Evolutionary conservation across 1,284 basidiomycete species (phyloP), one percentile per base, ranked within the genome.

Genomic region (Quambalaria eucalypti): DNA sequence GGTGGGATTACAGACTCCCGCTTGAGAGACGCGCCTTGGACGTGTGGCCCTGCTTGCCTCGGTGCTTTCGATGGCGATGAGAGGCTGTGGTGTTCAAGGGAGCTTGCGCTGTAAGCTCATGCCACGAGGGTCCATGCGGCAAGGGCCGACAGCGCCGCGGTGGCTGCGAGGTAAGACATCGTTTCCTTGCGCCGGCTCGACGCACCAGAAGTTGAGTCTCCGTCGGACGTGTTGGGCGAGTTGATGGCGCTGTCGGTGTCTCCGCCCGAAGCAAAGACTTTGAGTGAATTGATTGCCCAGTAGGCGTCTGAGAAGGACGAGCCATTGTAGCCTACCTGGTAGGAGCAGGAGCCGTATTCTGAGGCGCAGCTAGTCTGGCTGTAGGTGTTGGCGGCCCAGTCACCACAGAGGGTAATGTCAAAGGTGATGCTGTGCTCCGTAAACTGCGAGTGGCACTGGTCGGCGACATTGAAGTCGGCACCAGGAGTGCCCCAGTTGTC

Each of bases 391-490:
- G 40, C 64, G 0, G 68, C 72, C 67, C 68, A 72, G 48, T 64
- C 59, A 7, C 73, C 73, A 44, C 69, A 71, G 12, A 73, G 61
- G 2, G 71, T 71, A 48, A 69, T 74, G 52, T 72, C 64, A 28
- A 74, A 67, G 36, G 69, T 48, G 50, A 74, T 67, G 26, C 60
- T 63, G 56, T 72, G 69, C 2, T 55, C 33, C 19, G 42, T 57
- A 39, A 75, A 74, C 49, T 71, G 57, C 29, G 57, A 46, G 44
- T 57, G 49, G 60, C 73, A 75, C 21, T 25, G 21, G 5, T 52
- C 51, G 7, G 66, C 48, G 54, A 73, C 54, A 40, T 62, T 57
- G 46, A 74, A 61, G 55, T 72, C 51, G 0, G 63, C 73, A 28
- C 51, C 55, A 2, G 73, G 71, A 5, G 33, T 59, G 33, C 65